Evolutionary conservation across 169 alveolate genomes (phyloP).

Genomic region (Plasmodium gaboni): DNA sequence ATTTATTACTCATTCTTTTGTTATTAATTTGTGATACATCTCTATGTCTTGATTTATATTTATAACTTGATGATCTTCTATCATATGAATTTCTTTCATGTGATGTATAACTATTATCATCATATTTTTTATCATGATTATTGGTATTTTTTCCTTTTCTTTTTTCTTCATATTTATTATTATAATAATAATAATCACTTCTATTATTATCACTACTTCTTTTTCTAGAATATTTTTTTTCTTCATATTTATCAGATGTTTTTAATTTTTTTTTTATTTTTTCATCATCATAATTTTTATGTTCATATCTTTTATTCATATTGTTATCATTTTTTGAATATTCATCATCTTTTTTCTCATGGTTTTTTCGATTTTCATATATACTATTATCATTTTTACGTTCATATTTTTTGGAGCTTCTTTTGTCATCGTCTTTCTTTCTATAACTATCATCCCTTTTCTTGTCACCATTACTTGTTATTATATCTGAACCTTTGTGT

Average conservation of each 20-base stretch:
- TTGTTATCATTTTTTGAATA: conserved; percentile 12
- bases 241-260: conserved; percentile 27
- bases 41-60: neutral
- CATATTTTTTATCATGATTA: conserved; percentile 12
- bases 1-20: neutral
- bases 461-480: neutral
- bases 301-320: conserved; percentile 11
- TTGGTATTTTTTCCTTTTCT: conserved; percentile 17
- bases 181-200: conserved; percentile 1
- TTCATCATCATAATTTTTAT: conserved; percentile 14
- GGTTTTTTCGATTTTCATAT: conserved; percentile 29
- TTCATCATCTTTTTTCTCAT: conserved; percentile 22
- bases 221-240: conserved; percentile 4
- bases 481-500: too few relatives aligned
- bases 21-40: neutral
- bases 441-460: conserved; percentile 8
- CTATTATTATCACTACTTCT: conserved; percentile 4
- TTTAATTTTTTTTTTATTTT: conserved; percentile 34
- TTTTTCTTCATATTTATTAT: conserved; percentile 19
- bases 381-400: conserved; percentile 9
- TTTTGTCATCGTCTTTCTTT: conserved; percentile 16
- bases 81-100: conserved; percentile 33
- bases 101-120: conserved; percentile 8
- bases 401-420: conserved; percentile 14
- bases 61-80: conserved; percentile 29